Evolutionary conservation across 2,329 filamentous ascomycete genomes (phyloP).

Genomic region (Ceratocystis cacaofunesta): DNA sequence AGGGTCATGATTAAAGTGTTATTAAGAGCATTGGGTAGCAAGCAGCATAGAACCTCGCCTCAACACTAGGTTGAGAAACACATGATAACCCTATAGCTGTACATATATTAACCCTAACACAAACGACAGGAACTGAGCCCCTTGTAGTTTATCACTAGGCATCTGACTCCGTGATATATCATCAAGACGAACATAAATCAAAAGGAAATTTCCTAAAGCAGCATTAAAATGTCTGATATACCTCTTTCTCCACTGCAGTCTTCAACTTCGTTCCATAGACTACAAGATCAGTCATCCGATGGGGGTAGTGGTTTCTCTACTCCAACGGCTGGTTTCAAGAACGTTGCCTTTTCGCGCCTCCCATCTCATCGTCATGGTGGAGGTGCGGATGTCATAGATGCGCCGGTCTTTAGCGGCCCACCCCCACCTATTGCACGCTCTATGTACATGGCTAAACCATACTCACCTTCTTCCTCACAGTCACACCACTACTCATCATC

Average conservation of each 20-base stretch:
- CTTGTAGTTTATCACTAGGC: no score
- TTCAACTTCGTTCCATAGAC: neutral
- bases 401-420: constrained; percentile 32
- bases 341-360: constrained; percentile 10
- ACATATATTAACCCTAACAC: no score
- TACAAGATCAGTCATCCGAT: neutral
- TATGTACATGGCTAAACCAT: constrained; percentile 20
- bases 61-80: no score
- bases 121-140: no score
- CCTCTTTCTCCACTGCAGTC: constrained; percentile 9
- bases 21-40: no score
- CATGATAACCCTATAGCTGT: no score
- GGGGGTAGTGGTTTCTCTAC: neutral
- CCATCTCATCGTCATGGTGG: neutral
- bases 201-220: neutral
- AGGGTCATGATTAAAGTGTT: no score
- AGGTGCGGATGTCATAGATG: constrained; percentile 15
- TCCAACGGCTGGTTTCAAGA: constrained; percentile 4
- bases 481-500: constrained; percentile 17
- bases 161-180: no score
- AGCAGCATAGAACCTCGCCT: no score
- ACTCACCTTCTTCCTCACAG: constrained; percentile 19
- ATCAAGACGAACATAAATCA: no score
- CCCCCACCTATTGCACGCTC: constrained; percentile 37
- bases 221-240: constrained; percentile 12